Conservation (phyloP, 345 rosid genomes). For the Acer saccharum region DNA sequence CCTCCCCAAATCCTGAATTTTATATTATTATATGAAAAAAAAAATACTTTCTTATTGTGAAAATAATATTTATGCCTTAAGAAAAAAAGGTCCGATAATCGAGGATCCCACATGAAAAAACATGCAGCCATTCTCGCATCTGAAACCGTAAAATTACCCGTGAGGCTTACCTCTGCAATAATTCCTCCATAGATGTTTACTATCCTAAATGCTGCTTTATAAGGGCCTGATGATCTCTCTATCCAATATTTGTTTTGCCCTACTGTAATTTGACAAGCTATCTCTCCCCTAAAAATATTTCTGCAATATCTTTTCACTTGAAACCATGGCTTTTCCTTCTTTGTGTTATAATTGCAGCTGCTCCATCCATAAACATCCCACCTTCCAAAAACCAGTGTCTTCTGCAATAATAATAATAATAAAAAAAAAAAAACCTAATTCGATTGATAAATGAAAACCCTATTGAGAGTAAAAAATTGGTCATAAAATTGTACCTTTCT, state of each 20-base stretch:
- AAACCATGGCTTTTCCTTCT: conserved; percentile 38
- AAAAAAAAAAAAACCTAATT: neutral
- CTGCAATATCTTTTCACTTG: conserved; percentile 27
- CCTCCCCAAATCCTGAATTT: no score
- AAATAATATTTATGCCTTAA: no score
- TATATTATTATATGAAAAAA: no score
- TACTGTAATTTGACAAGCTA: conserved; percentile 29
- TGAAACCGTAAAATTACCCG: no score
- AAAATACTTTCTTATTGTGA: no score
- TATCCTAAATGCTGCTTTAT: neutral
- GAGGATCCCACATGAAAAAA: no score
- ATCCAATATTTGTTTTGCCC: conserved; percentile 19
- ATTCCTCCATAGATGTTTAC: conserved; percentile 4
- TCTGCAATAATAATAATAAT: conserved; percentile 21
- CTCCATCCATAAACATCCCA: conserved; percentile 45
- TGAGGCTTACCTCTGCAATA: conserved; percentile 1
- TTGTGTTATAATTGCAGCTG: neutral
- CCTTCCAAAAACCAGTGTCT: conserved; percentile 17
- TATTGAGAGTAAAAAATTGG: no score
- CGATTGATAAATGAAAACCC: no score
- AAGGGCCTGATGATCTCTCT: neutral
- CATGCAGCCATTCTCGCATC: no score
- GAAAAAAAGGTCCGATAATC: no score
- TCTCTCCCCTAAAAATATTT: conserved; percentile 23
- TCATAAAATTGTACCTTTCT: conserved; percentile 29